These are phyloP conservation scores for Pouteria glomerata DNA, from an alignment of 148 eudicot genomes.

Conservation along the genomic window DNA sequence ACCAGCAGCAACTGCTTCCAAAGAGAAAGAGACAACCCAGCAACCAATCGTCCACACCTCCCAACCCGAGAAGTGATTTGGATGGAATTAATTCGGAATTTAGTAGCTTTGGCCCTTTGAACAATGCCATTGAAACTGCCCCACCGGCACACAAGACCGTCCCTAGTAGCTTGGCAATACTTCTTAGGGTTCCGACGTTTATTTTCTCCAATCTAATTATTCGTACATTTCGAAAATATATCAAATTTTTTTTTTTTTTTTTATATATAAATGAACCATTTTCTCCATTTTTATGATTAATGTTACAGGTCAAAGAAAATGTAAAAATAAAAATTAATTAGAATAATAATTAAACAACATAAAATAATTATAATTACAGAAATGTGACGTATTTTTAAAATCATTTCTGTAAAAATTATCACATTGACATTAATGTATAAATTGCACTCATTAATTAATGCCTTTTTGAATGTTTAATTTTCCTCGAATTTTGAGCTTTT, in stretches of 20 bases:
- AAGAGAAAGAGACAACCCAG: conserved; percentile 65
- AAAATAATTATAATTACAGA: no score
- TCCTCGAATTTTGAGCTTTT: no score
- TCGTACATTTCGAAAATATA: background rate
- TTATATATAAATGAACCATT: no score
- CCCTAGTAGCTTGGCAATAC: conserved; percentile 63
- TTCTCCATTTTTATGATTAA: no score
- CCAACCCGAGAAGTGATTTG: conserved; percentile 22
- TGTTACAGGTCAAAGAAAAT: no score
- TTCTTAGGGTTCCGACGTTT: conserved; percentile 48
- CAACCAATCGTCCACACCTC: conserved; percentile 47
- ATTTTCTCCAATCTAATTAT: conserved; percentile 54
- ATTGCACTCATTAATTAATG: no score
- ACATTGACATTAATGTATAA: no score
- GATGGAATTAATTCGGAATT: conserved; percentile 29
- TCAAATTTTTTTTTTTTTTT: background rate
- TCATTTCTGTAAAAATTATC: no score
- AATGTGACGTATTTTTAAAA: no score
- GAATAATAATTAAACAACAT: no score
- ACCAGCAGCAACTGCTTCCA: conserved; percentile 58
- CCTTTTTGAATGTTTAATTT: no score
- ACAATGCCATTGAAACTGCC: conserved; percentile 53
- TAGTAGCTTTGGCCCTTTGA: conserved; percentile 70
- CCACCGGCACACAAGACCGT: conserved; percentile 62
- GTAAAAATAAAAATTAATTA: no score